Base-by-base conservation (phyloP, 352 stramenopile genomes). In the Blastocystis sp. region DNA sequence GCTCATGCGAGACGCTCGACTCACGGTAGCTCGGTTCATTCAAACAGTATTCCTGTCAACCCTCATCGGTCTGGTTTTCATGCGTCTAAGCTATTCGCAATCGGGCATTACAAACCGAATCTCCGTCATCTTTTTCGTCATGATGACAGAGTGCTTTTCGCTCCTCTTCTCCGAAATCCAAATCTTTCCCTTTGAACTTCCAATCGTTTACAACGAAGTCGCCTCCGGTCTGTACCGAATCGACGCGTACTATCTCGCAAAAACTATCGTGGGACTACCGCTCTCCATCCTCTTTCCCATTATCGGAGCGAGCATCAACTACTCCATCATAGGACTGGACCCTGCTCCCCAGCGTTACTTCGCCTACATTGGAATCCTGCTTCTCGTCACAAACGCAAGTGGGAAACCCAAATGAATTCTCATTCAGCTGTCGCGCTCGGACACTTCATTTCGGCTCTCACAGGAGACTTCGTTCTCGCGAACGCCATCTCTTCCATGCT, bases 141-240 rank as follows among this genome's bases (percentile, higher is more conserved):
- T 85, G 56, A 85, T 85, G 75, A 76, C 36, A 27, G 57, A 76
- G 56, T 72, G 49, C 48, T 85, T 85, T 46, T 56, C 57, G 32
- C 44, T 85, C 3, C 57, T 85, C 27, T 85, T 85, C 24, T 56
- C 75, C 16, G 63, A 72, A 42, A 85, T 85, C 48, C 75, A 85
- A 42, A 46, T 85, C 29, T 85, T 85, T 42, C 75, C 75, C 8
- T 64, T 67, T 21, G 75, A 85, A 24, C 46, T 85, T 40, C 57
- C 57, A 18, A 85, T 85, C 40, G 42, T 85, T 34, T 85, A 76
- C 44, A 72, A 72, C 51, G 75, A 85, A 40, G 57, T 76, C 24
- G 75, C 75, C 11, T 85, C 75, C 4, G 75, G 75, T 18, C 63
- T 85, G 1, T 85, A 85, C 48, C 48, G 75, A 24, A 56, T 85